These are phyloP conservation scores for Suhomyces faveliae DNA, from an alignment of 805 yeast species.

Conservation along the genomic window DNA sequence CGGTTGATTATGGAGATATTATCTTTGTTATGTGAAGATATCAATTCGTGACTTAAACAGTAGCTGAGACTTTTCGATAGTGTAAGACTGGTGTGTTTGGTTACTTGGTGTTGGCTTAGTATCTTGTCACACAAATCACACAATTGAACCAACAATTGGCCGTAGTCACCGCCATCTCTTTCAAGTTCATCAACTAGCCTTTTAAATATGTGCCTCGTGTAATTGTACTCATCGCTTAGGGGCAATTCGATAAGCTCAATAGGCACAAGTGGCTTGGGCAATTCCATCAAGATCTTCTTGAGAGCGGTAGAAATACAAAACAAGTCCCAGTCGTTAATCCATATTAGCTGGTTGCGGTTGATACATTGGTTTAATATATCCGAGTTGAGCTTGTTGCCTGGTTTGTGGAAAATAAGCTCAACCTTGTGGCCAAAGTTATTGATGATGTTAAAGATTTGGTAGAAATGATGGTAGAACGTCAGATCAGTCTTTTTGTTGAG, in stretches of 20 bases:
- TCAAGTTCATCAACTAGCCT: slow-evolving; percentile 22
- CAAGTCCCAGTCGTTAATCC: slow-evolving; percentile 58
- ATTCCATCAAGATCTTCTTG: slow-evolving; percentile 48
- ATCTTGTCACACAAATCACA: slow-evolving; percentile 39
- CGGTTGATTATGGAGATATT: slow-evolving; percentile 51
- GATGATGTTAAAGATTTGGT: slow-evolving; percentile 51
- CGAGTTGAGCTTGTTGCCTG: slow-evolving; percentile 50
- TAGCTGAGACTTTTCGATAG: slow-evolving; percentile 51
- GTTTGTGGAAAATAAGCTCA: slow-evolving; percentile 53
- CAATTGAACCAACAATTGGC: slow-evolving; percentile 44
- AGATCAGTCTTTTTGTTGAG: slow-evolving; percentile 19
- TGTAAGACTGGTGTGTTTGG: slow-evolving; percentile 44
- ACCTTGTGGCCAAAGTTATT: slow-evolving; percentile 40
- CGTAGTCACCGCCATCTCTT: slow-evolving; percentile 8
- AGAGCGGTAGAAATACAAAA: slow-evolving; percentile 48
- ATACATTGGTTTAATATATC: slow-evolving; percentile 49
- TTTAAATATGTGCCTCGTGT: slow-evolving; percentile 38
- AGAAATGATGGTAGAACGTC: slow-evolving; percentile 40
- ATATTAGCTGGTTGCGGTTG: slow-evolving; percentile 51
- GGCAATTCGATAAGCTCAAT: slow-evolving; percentile 51
- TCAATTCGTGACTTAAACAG: slow-evolving; percentile 52
- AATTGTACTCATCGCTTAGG: slow-evolving; percentile 46
- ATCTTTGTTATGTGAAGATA: slow-evolving; percentile 43
- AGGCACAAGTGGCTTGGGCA: slow-evolving; percentile 56
- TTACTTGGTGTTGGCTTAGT: slow-evolving; percentile 30